Percentiles rank a stretch among this genome's conserved stretches.
These are phyloP conservation scores for Alternaria sp. DNA, from an alignment of 2,329 filamentous ascomycete genomes.

Conservation along the genomic window DNA sequence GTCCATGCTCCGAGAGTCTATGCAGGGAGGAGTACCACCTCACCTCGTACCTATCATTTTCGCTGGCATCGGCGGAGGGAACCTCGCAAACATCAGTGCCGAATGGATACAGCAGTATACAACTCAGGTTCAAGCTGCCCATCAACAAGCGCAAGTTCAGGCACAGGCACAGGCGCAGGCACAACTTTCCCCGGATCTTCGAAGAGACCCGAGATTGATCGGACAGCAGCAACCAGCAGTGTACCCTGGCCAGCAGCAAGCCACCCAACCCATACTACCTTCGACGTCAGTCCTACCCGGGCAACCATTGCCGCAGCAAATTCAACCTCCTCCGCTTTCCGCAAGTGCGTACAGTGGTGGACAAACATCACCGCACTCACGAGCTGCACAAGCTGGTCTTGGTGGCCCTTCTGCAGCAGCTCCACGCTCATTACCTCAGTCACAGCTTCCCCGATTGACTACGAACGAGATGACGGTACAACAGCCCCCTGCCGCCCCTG, in stretches of 20 bases:
- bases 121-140: conserved; percentile 52
- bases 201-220: conserved; percentile 52
- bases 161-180: conserved; percentile 50
- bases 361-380: conserved; percentile 42
- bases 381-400: conserved; percentile 39
- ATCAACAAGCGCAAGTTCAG: conserved; percentile 52
- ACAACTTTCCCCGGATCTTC: conserved; percentile 50
- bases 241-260: conserved; percentile 40
- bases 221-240: conserved; percentile 44
- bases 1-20: conserved; percentile 59
- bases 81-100: conserved; percentile 55
- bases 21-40: conserved; percentile 59
- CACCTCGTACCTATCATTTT: conserved; percentile 61
- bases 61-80: conserved; percentile 58
- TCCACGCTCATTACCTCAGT: conserved; percentile 54
- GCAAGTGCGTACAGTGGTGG: conserved; percentile 39
- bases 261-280: conserved; percentile 40
- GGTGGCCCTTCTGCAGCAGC: conserved; percentile 49
- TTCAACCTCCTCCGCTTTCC: conserved; percentile 51
- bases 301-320: conserved; percentile 47
- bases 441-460: conserved; percentile 58
- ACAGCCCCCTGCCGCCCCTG: conserved; percentile 52
- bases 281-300: conserved; percentile 45
- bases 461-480: conserved; percentile 60
- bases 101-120: conserved; percentile 60